These are phyloP conservation scores for Talaromyces sp. DNA, from an alignment of 2,329 filamentous ascomycete species.

Conservation along the genomic window DNA sequence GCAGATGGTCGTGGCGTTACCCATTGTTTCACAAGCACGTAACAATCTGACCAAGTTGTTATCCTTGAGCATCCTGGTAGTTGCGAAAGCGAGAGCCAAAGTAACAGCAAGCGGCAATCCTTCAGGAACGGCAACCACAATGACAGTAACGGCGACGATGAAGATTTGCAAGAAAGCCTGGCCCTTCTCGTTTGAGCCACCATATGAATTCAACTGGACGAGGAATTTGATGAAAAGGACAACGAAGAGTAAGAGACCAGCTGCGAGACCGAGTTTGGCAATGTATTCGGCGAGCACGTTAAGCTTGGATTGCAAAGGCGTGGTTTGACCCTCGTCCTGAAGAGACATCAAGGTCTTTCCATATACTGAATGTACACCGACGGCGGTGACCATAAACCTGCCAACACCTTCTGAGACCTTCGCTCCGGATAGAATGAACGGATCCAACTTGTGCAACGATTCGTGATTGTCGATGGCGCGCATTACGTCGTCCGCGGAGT, in stretches of 20 bases:
- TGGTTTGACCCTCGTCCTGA: conserved; percentile 73
- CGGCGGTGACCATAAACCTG: conserved; percentile 71
- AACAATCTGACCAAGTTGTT: conserved; percentile 62
- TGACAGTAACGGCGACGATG: conserved; percentile 59
- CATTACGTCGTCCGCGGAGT: conserved; percentile 62
- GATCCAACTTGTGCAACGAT: conserved; percentile 65
- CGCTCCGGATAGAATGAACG: conserved; percentile 77
- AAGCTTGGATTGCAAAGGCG: conserved; percentile 74
- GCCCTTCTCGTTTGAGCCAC: conserved; percentile 51
- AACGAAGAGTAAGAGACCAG: conserved; percentile 72
- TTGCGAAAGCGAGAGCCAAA: conserved; percentile 61
- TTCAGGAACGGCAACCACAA: conserved; percentile 62
- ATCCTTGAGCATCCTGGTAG: conserved; percentile 62
- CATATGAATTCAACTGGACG: conserved; percentile 57
- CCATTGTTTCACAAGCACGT: conserved; percentile 63
- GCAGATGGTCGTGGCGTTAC: conserved; percentile 63
- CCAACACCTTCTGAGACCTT: conserved; percentile 76
- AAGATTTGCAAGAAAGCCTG: conserved; percentile 60
- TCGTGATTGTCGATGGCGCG: conserved; percentile 61
- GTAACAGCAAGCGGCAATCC: conserved; percentile 62
- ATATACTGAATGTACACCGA: conserved; percentile 70
- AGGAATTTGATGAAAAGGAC: conserved; percentile 78
- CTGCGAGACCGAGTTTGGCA: conserved; percentile 69
- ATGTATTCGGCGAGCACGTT: conserved; percentile 77
- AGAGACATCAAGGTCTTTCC: conserved; percentile 78